Conservation (phyloP, 371 early-diverging fungal species). For the Dinochytrium kinnereticum region DNA sequence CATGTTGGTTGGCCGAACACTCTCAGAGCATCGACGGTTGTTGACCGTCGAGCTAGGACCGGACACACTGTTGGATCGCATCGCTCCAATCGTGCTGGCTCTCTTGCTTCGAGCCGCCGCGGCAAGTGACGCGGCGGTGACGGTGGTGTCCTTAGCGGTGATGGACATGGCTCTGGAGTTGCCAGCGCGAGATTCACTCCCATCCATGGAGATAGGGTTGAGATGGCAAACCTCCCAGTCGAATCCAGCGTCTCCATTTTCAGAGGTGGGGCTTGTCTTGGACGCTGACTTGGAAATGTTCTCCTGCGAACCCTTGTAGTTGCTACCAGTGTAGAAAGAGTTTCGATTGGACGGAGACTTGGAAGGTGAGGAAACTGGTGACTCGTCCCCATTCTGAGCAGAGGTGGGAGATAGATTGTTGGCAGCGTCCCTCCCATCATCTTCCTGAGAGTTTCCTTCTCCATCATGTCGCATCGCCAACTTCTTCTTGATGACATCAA, state of each 20-base stretch:
- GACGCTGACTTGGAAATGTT: not conserved
- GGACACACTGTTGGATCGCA: not conserved
- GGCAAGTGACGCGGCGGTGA: constrained; percentile 8
- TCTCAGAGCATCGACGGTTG: not conserved
- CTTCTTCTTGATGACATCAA: constrained; percentile 8
- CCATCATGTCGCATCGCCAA: not conserved
- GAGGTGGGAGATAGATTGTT: not conserved
- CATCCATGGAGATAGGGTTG: constrained; percentile 36
- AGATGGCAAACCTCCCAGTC: constrained; percentile 38
- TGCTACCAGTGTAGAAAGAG: not conserved
- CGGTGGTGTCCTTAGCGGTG: not conserved
- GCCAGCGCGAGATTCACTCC: constrained; percentile 8
- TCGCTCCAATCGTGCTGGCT: not conserved
- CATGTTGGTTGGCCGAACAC: not conserved
- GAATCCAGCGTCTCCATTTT: not conserved
- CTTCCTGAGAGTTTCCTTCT: no score
- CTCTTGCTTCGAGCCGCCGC: constrained; percentile 17
- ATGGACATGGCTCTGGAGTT: not conserved
- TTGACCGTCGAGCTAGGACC: not conserved
- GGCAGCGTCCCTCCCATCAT: not conserved
- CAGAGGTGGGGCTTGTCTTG: not conserved
- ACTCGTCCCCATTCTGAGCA: not conserved
- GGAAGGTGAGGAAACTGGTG: not conserved
- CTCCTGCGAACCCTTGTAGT: not conserved
- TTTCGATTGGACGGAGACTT: constrained; percentile 12